Evolutionary conservation across 306 rosid genomes (phyloP).

Genomic region (Gastrolobium villosum): DNA sequence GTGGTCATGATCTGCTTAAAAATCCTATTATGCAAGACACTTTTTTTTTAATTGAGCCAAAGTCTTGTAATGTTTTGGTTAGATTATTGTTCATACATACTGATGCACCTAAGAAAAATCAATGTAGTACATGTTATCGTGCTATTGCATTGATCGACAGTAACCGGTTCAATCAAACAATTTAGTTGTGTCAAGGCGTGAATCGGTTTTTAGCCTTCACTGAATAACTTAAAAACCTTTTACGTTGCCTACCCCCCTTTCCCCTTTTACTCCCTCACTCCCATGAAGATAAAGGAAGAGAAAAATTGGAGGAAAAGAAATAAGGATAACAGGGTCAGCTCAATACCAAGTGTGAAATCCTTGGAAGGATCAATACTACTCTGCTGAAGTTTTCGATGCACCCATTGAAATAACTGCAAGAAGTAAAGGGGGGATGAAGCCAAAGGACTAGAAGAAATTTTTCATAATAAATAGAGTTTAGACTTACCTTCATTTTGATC

Average conservation of each 20-base stretch:
- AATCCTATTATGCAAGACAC: slow-evolving; percentile 34
- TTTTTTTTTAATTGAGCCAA: slow-evolving; percentile 1
- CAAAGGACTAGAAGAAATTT: slow-evolving; percentile 44
- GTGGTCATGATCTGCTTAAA: slow-evolving; percentile 14
- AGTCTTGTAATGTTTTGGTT: slow-evolving; percentile 22
- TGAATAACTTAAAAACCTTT: slow-evolving; percentile 37
- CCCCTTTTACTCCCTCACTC: slow-evolving; percentile 1
- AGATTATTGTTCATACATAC: slow-evolving; percentile 1
- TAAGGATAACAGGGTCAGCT: slow-evolving; percentile 43
- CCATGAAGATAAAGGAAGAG: slow-evolving; percentile 18
- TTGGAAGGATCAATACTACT: slow-evolving; percentile 70
- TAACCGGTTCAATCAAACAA: not conserved
- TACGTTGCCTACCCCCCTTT: slow-evolving; percentile 1
- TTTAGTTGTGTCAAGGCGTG: slow-evolving; percentile 28
- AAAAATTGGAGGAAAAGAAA: slow-evolving; percentile 41
- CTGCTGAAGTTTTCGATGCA: slow-evolving; percentile 81
- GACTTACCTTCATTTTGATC: slow-evolving; percentile 85
- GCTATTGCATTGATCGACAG: slow-evolving; percentile 31
- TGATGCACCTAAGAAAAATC: slow-evolving; percentile 14
- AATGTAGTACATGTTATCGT: slow-evolving; percentile 24
- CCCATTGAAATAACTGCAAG: slow-evolving; percentile 90
- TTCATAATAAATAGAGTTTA: slow-evolving; percentile 43
- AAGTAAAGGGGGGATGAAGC: slow-evolving; percentile 52
- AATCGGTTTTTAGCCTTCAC: slow-evolving; percentile 28
- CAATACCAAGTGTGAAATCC: slow-evolving; percentile 75